These are phyloP conservation scores for Bigelowiella natans DNA, from an alignment of 78 protist species.

Conservation along the genomic window DNA sequence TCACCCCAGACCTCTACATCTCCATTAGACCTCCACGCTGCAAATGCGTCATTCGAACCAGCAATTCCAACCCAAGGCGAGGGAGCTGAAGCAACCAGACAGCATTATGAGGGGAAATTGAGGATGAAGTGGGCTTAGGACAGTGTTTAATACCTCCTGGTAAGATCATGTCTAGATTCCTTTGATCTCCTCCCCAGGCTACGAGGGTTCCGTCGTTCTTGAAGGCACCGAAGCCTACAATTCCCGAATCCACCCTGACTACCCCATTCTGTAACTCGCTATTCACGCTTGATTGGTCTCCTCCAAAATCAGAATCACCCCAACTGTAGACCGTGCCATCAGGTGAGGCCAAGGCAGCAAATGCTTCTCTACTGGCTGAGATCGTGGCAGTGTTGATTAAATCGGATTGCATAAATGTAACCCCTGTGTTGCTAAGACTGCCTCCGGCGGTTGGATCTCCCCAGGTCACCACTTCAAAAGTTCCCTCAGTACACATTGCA, in stretches of 20 bases:
- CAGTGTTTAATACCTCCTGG: too few species aligned
- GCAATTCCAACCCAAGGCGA: too few species aligned
- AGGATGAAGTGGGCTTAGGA: not conserved
- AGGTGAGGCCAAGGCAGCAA: too few species aligned
- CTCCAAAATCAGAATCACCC: not conserved
- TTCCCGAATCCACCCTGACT: not conserved
- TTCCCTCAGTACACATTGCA: too few species aligned
- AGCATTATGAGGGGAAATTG: not conserved
- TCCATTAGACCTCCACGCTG: not conserved
- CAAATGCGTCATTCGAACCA: not conserved
- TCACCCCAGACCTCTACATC: not conserved
- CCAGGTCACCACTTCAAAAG: too few species aligned
- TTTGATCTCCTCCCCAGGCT: constrained; percentile 5
- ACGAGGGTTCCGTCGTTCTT: not conserved
- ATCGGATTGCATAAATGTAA: too few species aligned
- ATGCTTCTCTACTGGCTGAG: too few species aligned
- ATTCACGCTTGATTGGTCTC: not conserved
- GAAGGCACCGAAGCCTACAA: not conserved
- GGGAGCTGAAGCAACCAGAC: not conserved
- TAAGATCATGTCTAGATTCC: too few species aligned
- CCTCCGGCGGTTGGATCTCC: too few species aligned
- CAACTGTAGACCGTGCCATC: too few species aligned
- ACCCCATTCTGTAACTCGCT: not conserved
- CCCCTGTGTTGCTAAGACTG: too few species aligned
- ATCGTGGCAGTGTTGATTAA: too few species aligned